Conservation (phyloP, 139 green algal genomes). For the Pseudopediastrum boryanum region DNA sequence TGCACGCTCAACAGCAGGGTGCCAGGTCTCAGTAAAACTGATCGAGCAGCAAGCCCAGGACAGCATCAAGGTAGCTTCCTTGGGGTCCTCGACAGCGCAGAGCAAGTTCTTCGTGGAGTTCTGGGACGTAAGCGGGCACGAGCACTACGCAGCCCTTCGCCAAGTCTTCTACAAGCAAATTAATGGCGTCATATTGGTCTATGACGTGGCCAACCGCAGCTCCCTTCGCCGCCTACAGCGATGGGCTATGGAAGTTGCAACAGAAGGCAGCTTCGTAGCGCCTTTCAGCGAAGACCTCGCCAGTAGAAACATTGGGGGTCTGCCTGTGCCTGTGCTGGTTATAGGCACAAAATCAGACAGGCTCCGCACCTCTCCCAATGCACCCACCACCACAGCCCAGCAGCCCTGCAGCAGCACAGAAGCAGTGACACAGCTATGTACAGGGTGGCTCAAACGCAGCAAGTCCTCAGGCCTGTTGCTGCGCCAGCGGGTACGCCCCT, state of each 20-base stretch:
- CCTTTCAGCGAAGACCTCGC: slow-evolving; percentile 26
- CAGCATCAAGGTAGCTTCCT: background rate
- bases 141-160: slow-evolving; percentile 33
- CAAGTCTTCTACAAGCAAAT: slow-evolving; percentile 36
- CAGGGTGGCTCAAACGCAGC: too few species aligned
- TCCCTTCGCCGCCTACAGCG: background rate
- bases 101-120: slow-evolving; percentile 13
- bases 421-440: too few species aligned
- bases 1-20: slow-evolving; percentile 20
- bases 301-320: slow-evolving; percentile 33
- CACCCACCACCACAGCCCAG: too few species aligned
- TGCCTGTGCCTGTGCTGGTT: slow-evolving; percentile 41
- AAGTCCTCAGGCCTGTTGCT: too few species aligned
- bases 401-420: too few species aligned
- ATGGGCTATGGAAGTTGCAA: slow-evolving; percentile 28
- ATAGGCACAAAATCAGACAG: slow-evolving; percentile 39
- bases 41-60: slow-evolving; percentile 2
- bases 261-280: slow-evolving; percentile 23
- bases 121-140: slow-evolving; percentile 38
- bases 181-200: slow-evolving; percentile 42
- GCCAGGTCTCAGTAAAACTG: slow-evolving; percentile 19
- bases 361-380: background rate
- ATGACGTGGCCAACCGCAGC: slow-evolving; percentile 28
- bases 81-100: background rate
- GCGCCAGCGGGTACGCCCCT: too few species aligned